Evolutionary conservation across 805 yeast genomes (phyloP), one percentile per base, ranked within the genome.

Genomic region (Maudiozyma serrabonitensis): DNA sequence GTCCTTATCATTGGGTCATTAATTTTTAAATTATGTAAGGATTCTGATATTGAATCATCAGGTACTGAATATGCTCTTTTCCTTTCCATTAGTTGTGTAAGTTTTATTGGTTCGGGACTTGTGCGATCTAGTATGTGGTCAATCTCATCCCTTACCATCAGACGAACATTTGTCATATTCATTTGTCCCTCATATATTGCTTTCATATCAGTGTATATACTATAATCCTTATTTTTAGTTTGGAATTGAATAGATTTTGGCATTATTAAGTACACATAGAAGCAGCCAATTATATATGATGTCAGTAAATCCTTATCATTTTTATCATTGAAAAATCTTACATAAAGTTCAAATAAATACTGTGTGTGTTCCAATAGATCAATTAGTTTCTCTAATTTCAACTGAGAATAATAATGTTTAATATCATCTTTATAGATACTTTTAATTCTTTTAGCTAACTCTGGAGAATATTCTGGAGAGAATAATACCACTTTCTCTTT

Each of bases 241-340:
- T 69, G 71, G 48, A 69, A 71, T 52, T 71, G 74, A 31, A 67
- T 66, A 4, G 73, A 69, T 38, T 55, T 62, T 12, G 75, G 75
- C 13, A 71, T 66, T 9, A 70, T 64, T 25, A 69, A 55, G 52
- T 60, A 69, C 2, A 71, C 49, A 47, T 68, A 68, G 51, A 65
- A 66, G 43, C 69, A 60, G 1, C 74, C 74, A 7, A 69, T 60
- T 8, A 70, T 66, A 48, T 59, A 70, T 19, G 65, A 62, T 35
- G 59, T 58, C 39, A 71, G 52, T 12, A 68, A 64, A 50, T 63
- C 64, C 16, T 61, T 58, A 39, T 54, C 52, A 7, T 55, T 49
- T 1, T 56, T 59, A 1, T 49, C 34, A 1, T 48, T 41, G 26
- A 64, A 50, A 13, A 54, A 52, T 59, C 41, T 53, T 52, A 16